A percentile compares a stretch with the other conserved stretches of the same genome.
Evolutionary conservation across 2,329 filamentous ascomycete species (phyloP).

Genomic region (Cercospora beticola): DNA sequence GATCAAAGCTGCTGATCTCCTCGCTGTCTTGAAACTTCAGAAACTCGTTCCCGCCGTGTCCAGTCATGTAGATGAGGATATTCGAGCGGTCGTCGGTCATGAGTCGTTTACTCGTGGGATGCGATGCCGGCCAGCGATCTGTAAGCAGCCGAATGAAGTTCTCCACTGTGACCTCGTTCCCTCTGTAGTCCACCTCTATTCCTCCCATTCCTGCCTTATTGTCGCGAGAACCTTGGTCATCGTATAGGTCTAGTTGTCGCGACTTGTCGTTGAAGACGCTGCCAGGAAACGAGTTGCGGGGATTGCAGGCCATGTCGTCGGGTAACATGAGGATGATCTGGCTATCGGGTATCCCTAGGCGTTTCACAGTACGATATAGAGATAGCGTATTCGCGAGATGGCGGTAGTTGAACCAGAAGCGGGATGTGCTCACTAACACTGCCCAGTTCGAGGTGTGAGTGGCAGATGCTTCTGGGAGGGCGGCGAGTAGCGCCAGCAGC

Average conservation of each 20-base stretch:
- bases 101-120: slow-evolving; percentile 89
- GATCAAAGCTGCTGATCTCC: slow-evolving; percentile 92
- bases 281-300: slow-evolving; percentile 93
- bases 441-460: slow-evolving; percentile 99
- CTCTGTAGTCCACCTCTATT: slow-evolving; percentile 96
- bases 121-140: slow-evolving; percentile 89
- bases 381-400: slow-evolving; percentile 97
- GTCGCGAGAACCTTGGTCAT: slow-evolving; percentile 55
- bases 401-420: slow-evolving; percentile 99
- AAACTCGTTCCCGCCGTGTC: slow-evolving; percentile 96
- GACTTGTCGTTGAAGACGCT: slow-evolving; percentile 99
- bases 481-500: slow-evolving; percentile 30
- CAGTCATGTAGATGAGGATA: slow-evolving; percentile 98
- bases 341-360: slow-evolving; percentile 93
- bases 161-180: slow-evolving; percentile 98
- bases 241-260: slow-evolving; percentile 91
- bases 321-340: slow-evolving; percentile 99
- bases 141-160: slow-evolving; percentile 96
- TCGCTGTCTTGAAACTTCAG: slow-evolving; percentile 98
- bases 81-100: slow-evolving; percentile 95
- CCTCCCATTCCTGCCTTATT: slow-evolving; percentile 37
- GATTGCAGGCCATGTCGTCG: slow-evolving; percentile 99
- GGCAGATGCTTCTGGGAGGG: slow-evolving; percentile 48
- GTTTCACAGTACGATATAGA: slow-evolving; percentile 96
- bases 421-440: slow-evolving; percentile 94